Evolutionary conservation across 495 filamentous ascomycete species (phyloP), one percentile per base, ranked within the genome.

Genomic region (Saxophila tyrrhenica): DNA sequence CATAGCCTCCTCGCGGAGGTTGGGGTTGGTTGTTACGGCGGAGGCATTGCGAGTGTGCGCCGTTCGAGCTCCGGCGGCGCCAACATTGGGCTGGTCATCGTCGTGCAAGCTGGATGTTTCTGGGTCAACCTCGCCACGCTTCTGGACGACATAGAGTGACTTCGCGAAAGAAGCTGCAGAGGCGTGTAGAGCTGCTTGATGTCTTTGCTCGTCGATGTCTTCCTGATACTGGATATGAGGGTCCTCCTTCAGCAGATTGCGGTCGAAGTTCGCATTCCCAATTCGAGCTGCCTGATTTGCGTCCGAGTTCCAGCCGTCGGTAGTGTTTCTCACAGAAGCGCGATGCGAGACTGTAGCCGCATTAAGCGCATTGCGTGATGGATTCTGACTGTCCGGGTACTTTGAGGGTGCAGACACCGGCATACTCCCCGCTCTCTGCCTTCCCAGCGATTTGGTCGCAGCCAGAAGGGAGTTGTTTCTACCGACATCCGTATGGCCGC

Each of bases 121-220:
- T 7, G 49, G 19, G 19, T 24, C 39, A 20, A 48, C 50, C 2
- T 39, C 21, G 5, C 24, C 35, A 0, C 59, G 59, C 16, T 58
- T 58, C 51, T 62, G 54, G n/a, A 43, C 11, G 13, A 55, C 77
- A 67, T 88, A 94, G 84, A 94, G 88, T 54, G 84, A 76, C 66
- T 80, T 87, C 22, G 89, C 87, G 87, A 95, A 94, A 2, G 83
- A 85, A 0, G 94, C 68, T 2, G 89, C 85, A 17, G 89, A 88
- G 19, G 88, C 87, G 55, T 80, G 85, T 0, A 94, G 69, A 5
- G 81, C 80, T 63, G 86, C 83, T 32, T 78, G 73, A 50, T 75
- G 79, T 42, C 78, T 82, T 65, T 81, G 73, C 57, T 94, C 89
- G 35, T 94, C 83, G 0, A 81, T 63, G 62, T 94, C 87, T 7